These are phyloP conservation scores for Ascoidea tarda DNA, from an alignment of 805 yeast genomes.

Conservation along the genomic window DNA sequence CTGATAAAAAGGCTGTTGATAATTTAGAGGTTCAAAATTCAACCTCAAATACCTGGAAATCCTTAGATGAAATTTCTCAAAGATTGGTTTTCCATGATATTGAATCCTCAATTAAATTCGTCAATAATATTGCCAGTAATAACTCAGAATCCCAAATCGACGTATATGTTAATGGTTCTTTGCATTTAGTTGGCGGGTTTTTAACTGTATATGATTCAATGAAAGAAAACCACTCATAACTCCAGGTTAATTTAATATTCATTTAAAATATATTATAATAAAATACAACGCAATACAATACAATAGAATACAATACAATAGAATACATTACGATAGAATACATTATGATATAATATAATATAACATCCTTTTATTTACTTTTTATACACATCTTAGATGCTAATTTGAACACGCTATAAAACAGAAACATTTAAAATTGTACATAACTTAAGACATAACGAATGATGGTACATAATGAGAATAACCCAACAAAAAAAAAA, in stretches of 20 bases:
- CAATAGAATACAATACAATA: too few relatives aligned
- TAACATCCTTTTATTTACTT: too few relatives aligned
- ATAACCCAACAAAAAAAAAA: too few relatives aligned
- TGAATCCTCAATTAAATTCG: constrained; percentile 52
- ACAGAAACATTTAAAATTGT: too few relatives aligned
- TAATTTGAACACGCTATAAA: too few relatives aligned
- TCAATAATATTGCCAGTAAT: constrained; percentile 23
- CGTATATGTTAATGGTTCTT: constrained; percentile 86
- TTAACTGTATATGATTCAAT: constrained; percentile 58
- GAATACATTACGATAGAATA: too few relatives aligned
- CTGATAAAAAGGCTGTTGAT: constrained; percentile 65
- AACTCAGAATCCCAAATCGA: constrained; percentile 26
- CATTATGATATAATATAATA: too few relatives aligned
- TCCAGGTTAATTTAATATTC: background rate
- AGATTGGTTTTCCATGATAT: constrained; percentile 55
- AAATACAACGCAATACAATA: too few relatives aligned
- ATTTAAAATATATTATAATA: background rate
- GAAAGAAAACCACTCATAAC: too few relatives aligned
- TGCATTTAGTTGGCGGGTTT: constrained; percentile 91
- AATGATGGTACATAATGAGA: too few relatives aligned
- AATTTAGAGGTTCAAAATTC: constrained; percentile 68
- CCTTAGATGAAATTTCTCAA: constrained; percentile 28
- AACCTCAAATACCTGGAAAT: constrained; percentile 57
- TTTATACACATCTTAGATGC: too few relatives aligned
- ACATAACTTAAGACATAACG: too few relatives aligned